phyloP scores from a whole-genome alignment of 2,329 filamentous ascomycete species.

The Epichloe typhina region DNA sequence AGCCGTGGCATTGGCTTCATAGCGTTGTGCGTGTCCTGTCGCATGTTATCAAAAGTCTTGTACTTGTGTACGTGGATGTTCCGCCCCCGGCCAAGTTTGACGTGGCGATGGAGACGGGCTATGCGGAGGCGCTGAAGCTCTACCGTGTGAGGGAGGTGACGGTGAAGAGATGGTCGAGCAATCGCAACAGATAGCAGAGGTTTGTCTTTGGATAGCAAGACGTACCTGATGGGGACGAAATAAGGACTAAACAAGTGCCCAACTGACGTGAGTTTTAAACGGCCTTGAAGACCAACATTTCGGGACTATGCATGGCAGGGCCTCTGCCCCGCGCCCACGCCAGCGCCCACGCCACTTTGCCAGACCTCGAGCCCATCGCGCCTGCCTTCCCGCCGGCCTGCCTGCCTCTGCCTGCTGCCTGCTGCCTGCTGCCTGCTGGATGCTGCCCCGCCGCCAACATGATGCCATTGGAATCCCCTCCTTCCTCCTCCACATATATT shows the following conservation, averaged over 20 bases:
- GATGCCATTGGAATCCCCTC: too few relatives aligned
- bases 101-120: constrained; percentile 34
- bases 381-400: too few relatives aligned
- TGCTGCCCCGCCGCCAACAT: too few relatives aligned
- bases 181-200: constrained; percentile 45
- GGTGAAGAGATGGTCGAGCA: constrained; percentile 72
- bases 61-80: constrained; percentile 84
- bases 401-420: too few relatives aligned
- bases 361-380: neutral
- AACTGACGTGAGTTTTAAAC: too few relatives aligned
- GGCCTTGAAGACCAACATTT: neutral
- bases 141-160: constrained; percentile 74
- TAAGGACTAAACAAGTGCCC: too few relatives aligned
- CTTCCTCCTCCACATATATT: neutral
- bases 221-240: too few relatives aligned
- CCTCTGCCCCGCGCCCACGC: too few relatives aligned
- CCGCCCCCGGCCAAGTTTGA: constrained; percentile 49
- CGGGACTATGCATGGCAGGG: neutral
- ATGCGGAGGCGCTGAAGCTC: constrained; percentile 48
- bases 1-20: constrained; percentile 74
- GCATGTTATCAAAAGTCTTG: constrained; percentile 79
- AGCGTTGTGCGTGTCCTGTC: constrained; percentile 79
- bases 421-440: too few relatives aligned
- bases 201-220: too few relatives aligned
- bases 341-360: neutral